Evolutionary conservation across 768 basidiomycete genomes (phyloP).

Genomic region (Kwoniella heveanensis): DNA sequence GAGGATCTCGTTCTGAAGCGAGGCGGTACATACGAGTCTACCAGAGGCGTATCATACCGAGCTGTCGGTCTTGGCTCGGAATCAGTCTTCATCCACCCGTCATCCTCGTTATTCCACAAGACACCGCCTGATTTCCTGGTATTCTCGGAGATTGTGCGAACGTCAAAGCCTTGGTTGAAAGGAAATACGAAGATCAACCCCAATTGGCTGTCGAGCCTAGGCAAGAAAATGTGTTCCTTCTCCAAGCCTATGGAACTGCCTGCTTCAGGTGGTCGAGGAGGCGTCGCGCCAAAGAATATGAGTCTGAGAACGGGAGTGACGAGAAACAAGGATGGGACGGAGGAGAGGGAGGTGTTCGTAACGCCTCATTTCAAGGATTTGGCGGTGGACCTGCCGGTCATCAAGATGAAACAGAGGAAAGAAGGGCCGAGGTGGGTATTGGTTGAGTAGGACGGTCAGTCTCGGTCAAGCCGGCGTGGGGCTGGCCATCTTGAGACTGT

Average conservation of each 20-base stretch:
- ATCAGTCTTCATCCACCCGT: conserved; percentile 90
- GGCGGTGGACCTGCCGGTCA: conserved; percentile 82
- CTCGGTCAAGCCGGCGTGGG: background rate
- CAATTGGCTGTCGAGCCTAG: conserved; percentile 80
- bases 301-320: conserved; percentile 49
- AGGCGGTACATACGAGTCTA: conserved; percentile 68
- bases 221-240: conserved; percentile 80
- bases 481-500: background rate
- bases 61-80: conserved; percentile 70
- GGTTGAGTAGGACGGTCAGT: conserved; percentile 25
- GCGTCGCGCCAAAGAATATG: background rate
- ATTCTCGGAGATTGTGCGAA: conserved; percentile 78
- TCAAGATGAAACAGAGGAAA: conserved; percentile 59
- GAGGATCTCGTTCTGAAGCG: conserved; percentile 74
- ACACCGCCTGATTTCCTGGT: conserved; percentile 83
- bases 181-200: conserved; percentile 84
- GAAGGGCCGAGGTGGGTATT: conserved; percentile 57
- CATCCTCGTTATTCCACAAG: conserved; percentile 70
- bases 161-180: conserved; percentile 73
- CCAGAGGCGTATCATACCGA: conserved; percentile 78
- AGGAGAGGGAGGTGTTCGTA: conserved; percentile 65
- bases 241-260: conserved; percentile 75
- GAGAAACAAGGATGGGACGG: conserved; percentile 47
- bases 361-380: conserved; percentile 83
- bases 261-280: conserved; percentile 11